A percentile compares a stretch with the other conserved stretches of the same genome.
phyloP scores from a whole-genome alignment of 768 basidiomycete species.

The Inosperma sp. region DNA sequence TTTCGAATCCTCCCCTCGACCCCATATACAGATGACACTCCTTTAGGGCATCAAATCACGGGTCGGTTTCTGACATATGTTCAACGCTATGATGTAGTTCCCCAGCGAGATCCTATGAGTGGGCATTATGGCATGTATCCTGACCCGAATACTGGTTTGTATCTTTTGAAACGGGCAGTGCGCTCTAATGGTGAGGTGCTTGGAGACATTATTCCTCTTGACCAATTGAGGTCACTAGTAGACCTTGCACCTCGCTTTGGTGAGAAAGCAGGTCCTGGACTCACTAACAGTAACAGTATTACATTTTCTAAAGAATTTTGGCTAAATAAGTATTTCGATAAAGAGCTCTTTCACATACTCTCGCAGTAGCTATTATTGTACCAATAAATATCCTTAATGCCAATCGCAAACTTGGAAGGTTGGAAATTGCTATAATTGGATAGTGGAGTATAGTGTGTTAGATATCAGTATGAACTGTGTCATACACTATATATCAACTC shows the following conservation, averaged over 20 bases:
- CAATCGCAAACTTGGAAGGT: too few relatives aligned
- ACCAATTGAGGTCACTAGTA: constrained; percentile 18
- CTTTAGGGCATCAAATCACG: background rate
- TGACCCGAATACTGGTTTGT: constrained; percentile 21
- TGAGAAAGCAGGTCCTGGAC: constrained; percentile 16
- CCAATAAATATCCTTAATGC: too few relatives aligned
- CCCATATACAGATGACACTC: background rate
- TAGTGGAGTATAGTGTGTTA: background rate
- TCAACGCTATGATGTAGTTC: constrained; percentile 22
- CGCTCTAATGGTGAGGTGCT: constrained; percentile 14
- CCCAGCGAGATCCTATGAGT: constrained; percentile 11
- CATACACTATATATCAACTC: background rate
- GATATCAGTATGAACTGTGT: background rate
- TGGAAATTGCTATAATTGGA: background rate
- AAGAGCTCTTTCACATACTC: constrained; percentile 23
- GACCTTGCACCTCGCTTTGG: constrained; percentile 29
- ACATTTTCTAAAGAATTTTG: constrained; percentile 22
- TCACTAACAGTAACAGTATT: constrained; percentile 23
- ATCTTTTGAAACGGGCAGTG: constrained; percentile 19
- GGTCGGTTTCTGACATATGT: constrained; percentile 25
- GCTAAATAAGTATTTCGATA: constrained; percentile 32
- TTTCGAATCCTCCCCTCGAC: constrained; percentile 4
- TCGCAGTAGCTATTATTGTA: background rate
- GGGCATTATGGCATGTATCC: constrained; percentile 14
- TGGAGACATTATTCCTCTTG: constrained; percentile 28